Evolutionary conservation across 257 asterid genomes (phyloP).

Genomic region (Parsonsia alboflavescens): DNA sequence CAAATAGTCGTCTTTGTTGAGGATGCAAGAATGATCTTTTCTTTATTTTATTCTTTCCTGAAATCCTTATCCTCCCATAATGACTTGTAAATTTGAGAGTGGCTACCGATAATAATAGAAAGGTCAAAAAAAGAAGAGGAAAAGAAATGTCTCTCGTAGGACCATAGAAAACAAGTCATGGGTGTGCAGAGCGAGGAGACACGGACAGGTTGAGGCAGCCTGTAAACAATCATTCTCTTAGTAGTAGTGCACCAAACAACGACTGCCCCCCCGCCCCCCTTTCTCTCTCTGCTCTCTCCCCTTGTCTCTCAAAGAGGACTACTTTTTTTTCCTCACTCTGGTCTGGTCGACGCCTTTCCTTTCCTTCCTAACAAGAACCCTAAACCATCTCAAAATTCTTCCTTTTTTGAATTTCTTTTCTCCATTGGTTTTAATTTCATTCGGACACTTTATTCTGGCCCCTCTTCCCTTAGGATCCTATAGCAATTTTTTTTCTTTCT

Average conservation of each 20-base stretch:
- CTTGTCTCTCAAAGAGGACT: background rate
- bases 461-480: background rate
- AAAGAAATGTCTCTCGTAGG: too few relatives aligned
- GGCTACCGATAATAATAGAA: too few relatives aligned
- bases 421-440: background rate
- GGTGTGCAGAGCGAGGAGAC: background rate
- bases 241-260: background rate
- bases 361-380: conserved; percentile 5
- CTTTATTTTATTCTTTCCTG: too few relatives aligned
- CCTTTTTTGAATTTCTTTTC: background rate
- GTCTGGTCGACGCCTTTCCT: background rate
- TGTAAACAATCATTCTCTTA: conserved; percentile 1
- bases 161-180: background rate
- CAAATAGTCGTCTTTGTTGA: too few relatives aligned
- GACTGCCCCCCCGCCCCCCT: too few relatives aligned
- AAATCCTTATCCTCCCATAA: too few relatives aligned
- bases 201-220: conserved; percentile 1
- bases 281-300: background rate
- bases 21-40: too few relatives aligned
- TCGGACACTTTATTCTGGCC: background rate
- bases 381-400: background rate
- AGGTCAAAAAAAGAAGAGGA: too few relatives aligned
- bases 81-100: too few relatives aligned
- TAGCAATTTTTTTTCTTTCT: background rate
- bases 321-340: background rate